These are phyloP conservation scores for Brassica nigra DNA, from an alignment of 345 rosid genomes.

Conservation along the genomic window DNA sequence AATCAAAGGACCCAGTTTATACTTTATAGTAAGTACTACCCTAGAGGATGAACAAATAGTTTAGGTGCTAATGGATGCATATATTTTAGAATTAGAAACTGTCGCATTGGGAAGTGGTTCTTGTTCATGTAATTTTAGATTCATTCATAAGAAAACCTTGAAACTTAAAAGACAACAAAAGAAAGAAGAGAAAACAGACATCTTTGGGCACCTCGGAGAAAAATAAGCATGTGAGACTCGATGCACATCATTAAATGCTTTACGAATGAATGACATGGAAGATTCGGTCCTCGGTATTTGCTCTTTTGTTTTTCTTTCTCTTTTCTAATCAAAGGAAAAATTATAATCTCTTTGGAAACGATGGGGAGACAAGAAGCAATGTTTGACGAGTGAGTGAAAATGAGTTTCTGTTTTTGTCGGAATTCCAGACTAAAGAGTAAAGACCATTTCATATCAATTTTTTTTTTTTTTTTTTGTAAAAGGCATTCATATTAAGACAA, in stretches of 20 bases:
- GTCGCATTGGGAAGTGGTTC: constrained; percentile 34
- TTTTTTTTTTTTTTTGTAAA: too few species aligned
- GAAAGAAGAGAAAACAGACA: constrained; percentile 58
- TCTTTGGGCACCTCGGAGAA: constrained; percentile 56
- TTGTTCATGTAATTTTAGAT: constrained; percentile 13
- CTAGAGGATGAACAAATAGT: constrained; percentile 26
- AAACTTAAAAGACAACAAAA: not conserved
- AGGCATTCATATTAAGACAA: too few species aligned
- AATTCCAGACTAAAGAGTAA: not conserved
- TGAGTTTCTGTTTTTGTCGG: constrained; percentile 36
- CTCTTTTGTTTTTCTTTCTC: constrained; percentile 5
- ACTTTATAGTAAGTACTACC: not conserved
- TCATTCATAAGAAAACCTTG: constrained; percentile 23
- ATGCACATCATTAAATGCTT: constrained; percentile 61
- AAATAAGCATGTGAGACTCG: constrained; percentile 53
- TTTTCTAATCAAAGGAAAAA: not conserved
- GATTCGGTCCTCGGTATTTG: constrained; percentile 67
- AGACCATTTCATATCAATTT: too few species aligned
- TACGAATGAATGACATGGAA: constrained; percentile 60
- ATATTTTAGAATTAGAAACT: constrained; percentile 28
- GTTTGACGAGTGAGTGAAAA: constrained; percentile 43
- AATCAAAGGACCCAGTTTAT: not conserved
- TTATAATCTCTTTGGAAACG: constrained; percentile 7
- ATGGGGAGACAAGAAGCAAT: constrained; percentile 53
- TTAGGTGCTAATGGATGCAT: constrained; percentile 18